Conservation (phyloP, 495 filamentous ascomycete genomes). For the Cenococcum geophilum region DNA sequence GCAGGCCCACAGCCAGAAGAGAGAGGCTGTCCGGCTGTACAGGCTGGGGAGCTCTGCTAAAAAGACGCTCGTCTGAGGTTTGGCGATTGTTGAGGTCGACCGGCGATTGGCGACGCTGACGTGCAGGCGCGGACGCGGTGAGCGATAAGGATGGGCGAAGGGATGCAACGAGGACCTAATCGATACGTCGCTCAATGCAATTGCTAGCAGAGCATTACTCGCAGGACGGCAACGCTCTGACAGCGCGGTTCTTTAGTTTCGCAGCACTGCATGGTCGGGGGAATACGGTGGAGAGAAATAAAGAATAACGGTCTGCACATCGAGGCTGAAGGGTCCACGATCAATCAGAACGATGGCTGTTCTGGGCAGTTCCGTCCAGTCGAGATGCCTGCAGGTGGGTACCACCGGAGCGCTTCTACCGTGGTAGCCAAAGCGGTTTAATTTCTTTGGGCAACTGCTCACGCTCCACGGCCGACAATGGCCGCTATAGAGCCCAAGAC, state of each 20-base stretch:
- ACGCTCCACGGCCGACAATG: background rate
- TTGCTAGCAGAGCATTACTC: background rate
- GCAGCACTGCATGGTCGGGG: background rate
- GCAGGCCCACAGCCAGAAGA: no score
- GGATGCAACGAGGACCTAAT: slow-evolving; percentile 4
- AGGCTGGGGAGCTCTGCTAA: slow-evolving; percentile 10
- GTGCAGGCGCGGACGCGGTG: slow-evolving; percentile 23
- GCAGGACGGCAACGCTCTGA: background rate
- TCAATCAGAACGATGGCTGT: slow-evolving; percentile 10
- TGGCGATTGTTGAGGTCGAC: slow-evolving; percentile 18
- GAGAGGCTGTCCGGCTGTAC: slow-evolving; percentile 2
- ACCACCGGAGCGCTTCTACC: slow-evolving; percentile 23
- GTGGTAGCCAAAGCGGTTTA: slow-evolving; percentile 5
- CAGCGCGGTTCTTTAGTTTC: background rate
- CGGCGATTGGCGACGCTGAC: slow-evolving; percentile 25
- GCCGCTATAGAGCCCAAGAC: no score
- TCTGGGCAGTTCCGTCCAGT: slow-evolving; percentile 3
- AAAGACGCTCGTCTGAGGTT: slow-evolving; percentile 8
- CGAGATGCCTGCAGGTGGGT: slow-evolving; percentile 14
- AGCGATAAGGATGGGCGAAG: slow-evolving; percentile 23
- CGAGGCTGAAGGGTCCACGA: slow-evolving; percentile 1
- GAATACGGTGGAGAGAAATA: slow-evolving; percentile 6
- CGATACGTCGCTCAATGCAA: background rate
- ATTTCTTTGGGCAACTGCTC: slow-evolving; percentile 18
- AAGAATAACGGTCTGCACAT: slow-evolving; percentile 14